Evolutionary conservation across 1,284 basidiomycete species (phyloP).

Genomic region (Coniferiporia weirii): DNA sequence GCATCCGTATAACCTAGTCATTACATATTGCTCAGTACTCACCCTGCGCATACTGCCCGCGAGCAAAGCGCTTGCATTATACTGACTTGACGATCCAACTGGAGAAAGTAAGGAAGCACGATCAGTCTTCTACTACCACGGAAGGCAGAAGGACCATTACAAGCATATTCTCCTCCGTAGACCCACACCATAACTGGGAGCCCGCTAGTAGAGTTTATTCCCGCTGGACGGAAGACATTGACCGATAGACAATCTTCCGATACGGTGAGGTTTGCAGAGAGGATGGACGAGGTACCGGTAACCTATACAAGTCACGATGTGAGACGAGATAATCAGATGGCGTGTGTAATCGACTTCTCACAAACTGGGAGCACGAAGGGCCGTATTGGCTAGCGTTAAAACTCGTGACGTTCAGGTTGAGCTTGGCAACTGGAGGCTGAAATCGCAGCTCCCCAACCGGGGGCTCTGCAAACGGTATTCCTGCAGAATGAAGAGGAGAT

Average conservation of each 20-base stretch:
- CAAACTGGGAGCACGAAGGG: constrained; percentile 50
- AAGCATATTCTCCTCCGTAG: constrained; percentile 23
- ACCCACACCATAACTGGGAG: constrained; percentile 37
- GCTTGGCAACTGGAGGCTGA: constrained; percentile 51
- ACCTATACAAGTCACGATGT: too few species aligned
- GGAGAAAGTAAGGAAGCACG: too few species aligned
- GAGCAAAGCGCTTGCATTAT: constrained; percentile 40
- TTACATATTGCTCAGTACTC: constrained; percentile 11
- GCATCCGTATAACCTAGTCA: constrained; percentile 9
- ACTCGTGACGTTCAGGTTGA: constrained; percentile 26
- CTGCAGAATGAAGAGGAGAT: constrained; percentile 22
- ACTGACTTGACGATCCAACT: constrained; percentile 30
- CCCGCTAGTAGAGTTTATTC: constrained; percentile 17
- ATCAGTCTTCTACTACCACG: too few species aligned
- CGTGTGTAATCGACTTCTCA: constrained; percentile 7
- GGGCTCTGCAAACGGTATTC: constrained; percentile 62
- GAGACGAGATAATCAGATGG: background rate
- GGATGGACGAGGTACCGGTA: too few species aligned
- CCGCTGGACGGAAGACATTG: constrained; percentile 41
- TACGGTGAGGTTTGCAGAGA: background rate
- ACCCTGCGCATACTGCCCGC: constrained; percentile 41
- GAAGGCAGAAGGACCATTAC: too few species aligned
- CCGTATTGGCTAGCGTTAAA: constrained; percentile 47
- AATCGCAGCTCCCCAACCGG: constrained; percentile 52
- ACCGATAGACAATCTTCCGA: constrained; percentile 46